Conservation (phyloP, 768 basidiomycete species). For the Postia placenta region DNA sequence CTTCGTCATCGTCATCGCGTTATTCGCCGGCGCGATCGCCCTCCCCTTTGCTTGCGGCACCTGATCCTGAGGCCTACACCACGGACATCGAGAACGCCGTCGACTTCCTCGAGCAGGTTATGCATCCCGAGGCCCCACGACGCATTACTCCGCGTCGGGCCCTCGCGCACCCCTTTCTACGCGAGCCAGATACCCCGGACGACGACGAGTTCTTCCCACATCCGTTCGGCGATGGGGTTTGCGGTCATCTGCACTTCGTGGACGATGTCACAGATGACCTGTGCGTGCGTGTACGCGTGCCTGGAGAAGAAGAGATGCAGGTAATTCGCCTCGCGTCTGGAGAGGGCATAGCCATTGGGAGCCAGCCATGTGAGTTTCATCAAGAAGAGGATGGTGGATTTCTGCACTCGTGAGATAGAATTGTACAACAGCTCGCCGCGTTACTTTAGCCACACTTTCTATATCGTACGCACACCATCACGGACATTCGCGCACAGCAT, state of each 20-base stretch:
- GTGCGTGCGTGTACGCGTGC: conserved; percentile 39
- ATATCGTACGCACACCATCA: no score
- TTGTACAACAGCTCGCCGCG: no score
- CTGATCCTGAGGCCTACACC: conserved; percentile 35
- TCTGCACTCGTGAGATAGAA: neutral
- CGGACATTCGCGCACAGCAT: no score
- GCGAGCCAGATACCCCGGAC: conserved; percentile 39
- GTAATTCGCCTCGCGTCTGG: conserved; percentile 20
- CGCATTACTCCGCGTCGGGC: conserved; percentile 74
- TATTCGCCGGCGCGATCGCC: conserved; percentile 17
- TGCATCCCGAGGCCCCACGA: conserved; percentile 73
- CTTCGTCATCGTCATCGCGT: conserved; percentile 29
- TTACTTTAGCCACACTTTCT: no score
- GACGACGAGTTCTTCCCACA: conserved; percentile 72
- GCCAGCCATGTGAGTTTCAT: conserved; percentile 29
- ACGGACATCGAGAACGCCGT: conserved; percentile 61
- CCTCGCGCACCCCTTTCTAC: conserved; percentile 75
- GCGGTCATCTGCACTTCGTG: conserved; percentile 51
- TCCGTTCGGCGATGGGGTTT: conserved; percentile 61
- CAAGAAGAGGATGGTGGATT: conserved; percentile 3
- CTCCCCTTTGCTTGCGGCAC: conserved; percentile 20
- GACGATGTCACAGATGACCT: conserved; percentile 56
- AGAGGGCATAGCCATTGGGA: conserved; percentile 28
- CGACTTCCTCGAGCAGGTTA: conserved; percentile 64
- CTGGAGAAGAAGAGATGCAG: conserved; percentile 22